Percentiles rank a stretch among this genome's conserved stretches.
phyloP scores from a whole-genome alignment of 2,329 filamentous ascomycete species.

The Rhytidhysteron rufulum region DNA sequence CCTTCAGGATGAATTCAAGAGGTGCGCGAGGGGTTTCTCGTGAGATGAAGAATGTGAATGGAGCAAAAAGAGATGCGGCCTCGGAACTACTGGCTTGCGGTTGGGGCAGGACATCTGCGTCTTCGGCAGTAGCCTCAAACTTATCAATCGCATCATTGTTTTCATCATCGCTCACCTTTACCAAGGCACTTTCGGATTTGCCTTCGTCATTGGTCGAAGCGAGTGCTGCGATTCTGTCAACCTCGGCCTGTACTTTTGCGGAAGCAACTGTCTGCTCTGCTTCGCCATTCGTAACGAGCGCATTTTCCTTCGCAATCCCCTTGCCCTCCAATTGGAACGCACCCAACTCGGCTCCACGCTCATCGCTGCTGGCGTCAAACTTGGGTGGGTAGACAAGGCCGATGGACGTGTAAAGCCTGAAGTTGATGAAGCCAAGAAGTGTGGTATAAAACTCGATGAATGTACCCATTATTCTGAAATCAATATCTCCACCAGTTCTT shows the following conservation, averaged over 20 bases:
- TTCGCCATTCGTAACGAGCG: conserved; percentile 19
- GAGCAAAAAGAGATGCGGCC: conserved; percentile 73
- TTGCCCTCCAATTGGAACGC: conserved; percentile 88
- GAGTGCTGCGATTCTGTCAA: conserved; percentile 41
- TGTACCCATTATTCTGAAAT: conserved; percentile 98
- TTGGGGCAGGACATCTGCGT: conserved; percentile 82
- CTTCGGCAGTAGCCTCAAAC: conserved; percentile 79
- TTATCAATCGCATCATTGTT: conserved; percentile 67
- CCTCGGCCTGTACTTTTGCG: conserved; percentile 46
- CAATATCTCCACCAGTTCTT: conserved; percentile 85
- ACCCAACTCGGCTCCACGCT: conserved; percentile 81
- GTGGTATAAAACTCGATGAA: conserved; percentile 99
- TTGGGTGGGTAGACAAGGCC: conserved; percentile 94
- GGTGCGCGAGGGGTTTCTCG: conserved; percentile 88
- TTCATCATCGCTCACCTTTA: conserved; percentile 29
- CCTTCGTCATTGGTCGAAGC: conserved; percentile 29
- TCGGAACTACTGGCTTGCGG: conserved; percentile 65
- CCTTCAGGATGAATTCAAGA: conserved; percentile 86
- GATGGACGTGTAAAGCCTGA: conserved; percentile 83
- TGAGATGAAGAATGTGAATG: conserved; percentile 88
- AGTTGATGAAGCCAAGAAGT: conserved; percentile 92
- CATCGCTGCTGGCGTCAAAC: conserved; percentile 83
- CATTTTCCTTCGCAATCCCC: conserved; percentile 40
- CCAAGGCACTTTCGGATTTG: conserved; percentile 5
- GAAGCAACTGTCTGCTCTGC: conserved; percentile 24